Evolutionary conservation across 129 eudicot genomes (phyloP), one percentile per base, ranked within the genome.

Genomic region (Calendula officinalis): DNA sequence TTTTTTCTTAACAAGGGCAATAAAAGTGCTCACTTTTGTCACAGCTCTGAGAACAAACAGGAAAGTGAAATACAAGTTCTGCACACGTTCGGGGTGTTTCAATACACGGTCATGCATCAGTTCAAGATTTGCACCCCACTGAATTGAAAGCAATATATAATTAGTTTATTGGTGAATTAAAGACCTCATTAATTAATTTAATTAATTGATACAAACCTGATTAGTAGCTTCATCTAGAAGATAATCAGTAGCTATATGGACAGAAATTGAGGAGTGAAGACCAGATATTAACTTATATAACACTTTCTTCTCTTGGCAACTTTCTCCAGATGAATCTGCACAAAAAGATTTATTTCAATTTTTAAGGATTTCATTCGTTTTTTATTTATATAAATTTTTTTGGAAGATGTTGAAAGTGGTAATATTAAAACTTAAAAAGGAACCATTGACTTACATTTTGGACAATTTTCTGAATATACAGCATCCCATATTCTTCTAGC

Each of bases 401-500:
- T 27, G 27, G 47, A 30, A 50, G 57, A 39, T n/a, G 52, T 13
- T 13, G 34, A n/a, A 5, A 22, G 30, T 59, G 27, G 38, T 52
- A 62, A 62, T 33, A 34, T 37, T 51, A 32, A 8, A 35, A n/a
- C n/a, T n/a, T 46, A 49, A 14, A 45, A 5, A 36, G 58, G 63
- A 73, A 65, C 49, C 9, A 54, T 12, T 11, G 22, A 79, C 99
- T 85, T 57, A 92, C 99, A 92, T 75, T 75, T 85, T 39, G 91
- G 99, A 70, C 99, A 92, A 68, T 92, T 92, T 74, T 92, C 99
- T 38, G 96, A 83, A 71, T 92, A 92, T 64, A 92, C 41, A 66
- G 99, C 99, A 41, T 92, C 99, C 99, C 99, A 92, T 75, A 92
- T 92, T 76, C 99, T 85, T 70, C 96, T 72, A 44, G 99, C 99